Conservation (phyloP, 805 yeast genomes). For the Lachancea mirantina region DNA sequence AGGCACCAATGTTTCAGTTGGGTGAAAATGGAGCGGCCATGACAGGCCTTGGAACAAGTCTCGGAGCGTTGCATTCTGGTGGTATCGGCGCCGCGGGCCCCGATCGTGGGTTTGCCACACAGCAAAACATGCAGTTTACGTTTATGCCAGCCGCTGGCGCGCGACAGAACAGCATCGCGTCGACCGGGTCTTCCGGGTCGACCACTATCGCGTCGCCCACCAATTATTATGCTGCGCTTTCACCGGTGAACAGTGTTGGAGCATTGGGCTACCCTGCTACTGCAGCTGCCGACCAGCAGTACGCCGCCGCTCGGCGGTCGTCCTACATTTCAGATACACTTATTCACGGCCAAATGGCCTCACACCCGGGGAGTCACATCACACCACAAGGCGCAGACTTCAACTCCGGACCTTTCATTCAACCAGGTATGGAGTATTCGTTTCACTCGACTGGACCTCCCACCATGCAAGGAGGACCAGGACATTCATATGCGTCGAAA, state of each 20-base stretch:
- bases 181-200: slow-evolving; percentile 9
- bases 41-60: too few relatives aligned
- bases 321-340: slow-evolving; percentile 64
- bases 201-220: slow-evolving; percentile 9
- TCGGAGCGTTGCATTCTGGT: too few relatives aligned
- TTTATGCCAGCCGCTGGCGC: slow-evolving; percentile 6
- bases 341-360: slow-evolving; percentile 28
- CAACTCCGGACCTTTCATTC: slow-evolving; percentile 9
- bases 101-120: too few relatives aligned
- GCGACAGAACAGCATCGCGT: slow-evolving; percentile 9
- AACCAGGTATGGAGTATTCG: slow-evolving; percentile 4
- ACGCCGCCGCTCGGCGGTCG: slow-evolving; percentile 58
- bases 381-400: slow-evolving; percentile 3
- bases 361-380: not conserved
- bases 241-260: slow-evolving; percentile 12
- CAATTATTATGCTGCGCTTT: slow-evolving; percentile 11
- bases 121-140: slow-evolving; percentile 2
- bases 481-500: too few relatives aligned
- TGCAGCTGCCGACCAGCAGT: slow-evolving; percentile 1
- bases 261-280: slow-evolving; percentile 3
- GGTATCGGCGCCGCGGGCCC: too few relatives aligned
- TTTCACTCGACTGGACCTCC: slow-evolving; percentile 2
- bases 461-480: slow-evolving; percentile 4
- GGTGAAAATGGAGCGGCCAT: slow-evolving; percentile 5
- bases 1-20: slow-evolving; percentile 7